Evolutionary conservation across 345 rosid species (phyloP).

Genomic region (Boechera retrofracta): DNA sequence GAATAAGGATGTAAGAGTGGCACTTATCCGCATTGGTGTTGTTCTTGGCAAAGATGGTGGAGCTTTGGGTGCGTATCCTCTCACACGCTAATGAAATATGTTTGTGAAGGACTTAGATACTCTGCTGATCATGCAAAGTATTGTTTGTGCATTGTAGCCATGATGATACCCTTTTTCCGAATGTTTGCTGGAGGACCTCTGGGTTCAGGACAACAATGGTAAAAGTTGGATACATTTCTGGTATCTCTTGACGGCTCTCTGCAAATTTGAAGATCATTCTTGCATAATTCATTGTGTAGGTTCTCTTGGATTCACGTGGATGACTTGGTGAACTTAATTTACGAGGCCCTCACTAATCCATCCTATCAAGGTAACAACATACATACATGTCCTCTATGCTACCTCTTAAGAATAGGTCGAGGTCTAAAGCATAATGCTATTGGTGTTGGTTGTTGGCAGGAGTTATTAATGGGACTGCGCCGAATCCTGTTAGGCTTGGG

Average conservation of each 20-base stretch:
- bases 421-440: conserved; percentile 13
- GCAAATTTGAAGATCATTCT: neutral
- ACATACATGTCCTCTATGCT: neutral
- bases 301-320: conserved; percentile 99
- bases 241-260: conserved; percentile 4
- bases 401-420: neutral
- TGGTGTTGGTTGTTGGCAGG: conserved; percentile 54
- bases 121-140: conserved; percentile 24
- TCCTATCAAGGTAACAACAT: conserved; percentile 73
- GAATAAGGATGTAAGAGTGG: conserved; percentile 75
- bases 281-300: conserved; percentile 52
- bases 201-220: conserved; percentile 95
- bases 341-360: conserved; percentile 77
- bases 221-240: conserved; percentile 27
- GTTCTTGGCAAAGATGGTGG: conserved; percentile 99
- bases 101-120: neutral
- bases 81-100: neutral
- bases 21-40: conserved; percentile 88
- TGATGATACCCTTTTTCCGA: conserved; percentile 92
- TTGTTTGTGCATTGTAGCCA: conserved; percentile 59
- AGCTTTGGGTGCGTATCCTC: conserved; percentile 68
- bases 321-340: conserved; percentile 83
- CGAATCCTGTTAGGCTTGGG: conserved; percentile 80
- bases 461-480: conserved; percentile 95
- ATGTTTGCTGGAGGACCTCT: conserved; percentile 98